These are phyloP conservation scores for Fusarium cyanostomum DNA, from an alignment of 2,329 filamentous ascomycete species.

Conservation along the genomic window DNA sequence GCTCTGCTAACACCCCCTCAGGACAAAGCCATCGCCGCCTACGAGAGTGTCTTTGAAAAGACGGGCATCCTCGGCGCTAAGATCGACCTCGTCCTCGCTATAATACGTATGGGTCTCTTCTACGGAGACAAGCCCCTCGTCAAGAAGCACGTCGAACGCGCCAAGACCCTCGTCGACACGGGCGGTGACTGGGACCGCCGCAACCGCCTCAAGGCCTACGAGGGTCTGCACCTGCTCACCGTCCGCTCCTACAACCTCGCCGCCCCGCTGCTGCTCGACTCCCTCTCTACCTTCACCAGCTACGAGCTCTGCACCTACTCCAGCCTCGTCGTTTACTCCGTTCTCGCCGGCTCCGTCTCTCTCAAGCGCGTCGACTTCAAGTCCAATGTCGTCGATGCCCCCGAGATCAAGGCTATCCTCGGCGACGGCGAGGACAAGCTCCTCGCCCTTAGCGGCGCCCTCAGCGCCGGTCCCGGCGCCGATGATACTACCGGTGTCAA, in stretches of 20 bases:
- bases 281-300: slow-evolving; percentile 96
- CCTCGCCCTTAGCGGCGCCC: slow-evolving; percentile 79
- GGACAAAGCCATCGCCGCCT: slow-evolving; percentile 93
- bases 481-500: slow-evolving; percentile 78
- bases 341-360: slow-evolving; percentile 91
- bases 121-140: slow-evolving; percentile 93
- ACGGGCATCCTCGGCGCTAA: slow-evolving; percentile 96
- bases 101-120: slow-evolving; percentile 95
- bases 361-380: slow-evolving; percentile 99
- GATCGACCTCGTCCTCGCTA: slow-evolving; percentile 95
- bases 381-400: slow-evolving; percentile 96
- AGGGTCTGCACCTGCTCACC: slow-evolving; percentile 91
- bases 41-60: slow-evolving; percentile 95
- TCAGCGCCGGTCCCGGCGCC: slow-evolving; percentile 82
- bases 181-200: slow-evolving; percentile 98
- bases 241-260: slow-evolving; percentile 89
- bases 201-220: slow-evolving; percentile 98
- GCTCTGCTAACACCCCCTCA: slow-evolving; percentile 50
- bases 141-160: slow-evolving; percentile 92
- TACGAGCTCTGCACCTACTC: slow-evolving; percentile 99
- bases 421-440: slow-evolving; percentile 90
- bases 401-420: slow-evolving; percentile 97
- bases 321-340: slow-evolving; percentile 91
- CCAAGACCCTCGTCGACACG: slow-evolving; percentile 88
- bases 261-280: slow-evolving; percentile 93